These are phyloP conservation scores for Penicillium mononematosum DNA, from an alignment of 495 filamentous ascomycete species.

Conservation along the genomic window DNA sequence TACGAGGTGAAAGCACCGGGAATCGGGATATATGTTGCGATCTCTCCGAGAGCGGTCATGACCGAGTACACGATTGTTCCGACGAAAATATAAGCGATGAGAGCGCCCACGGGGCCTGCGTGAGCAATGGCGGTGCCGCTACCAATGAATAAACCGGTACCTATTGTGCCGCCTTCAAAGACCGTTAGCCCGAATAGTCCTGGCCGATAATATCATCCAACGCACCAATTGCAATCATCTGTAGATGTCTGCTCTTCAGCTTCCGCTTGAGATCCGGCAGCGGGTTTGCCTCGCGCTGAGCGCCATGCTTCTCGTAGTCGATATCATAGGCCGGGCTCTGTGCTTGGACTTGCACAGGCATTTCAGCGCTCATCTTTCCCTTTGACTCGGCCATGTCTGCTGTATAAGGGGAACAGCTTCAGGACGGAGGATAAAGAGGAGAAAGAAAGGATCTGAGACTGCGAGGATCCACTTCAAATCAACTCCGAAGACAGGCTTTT, in stretches of 20 bases:
- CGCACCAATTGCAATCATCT: conserved; percentile 71
- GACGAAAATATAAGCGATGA: conserved; percentile 67
- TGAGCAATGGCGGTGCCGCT: conserved; percentile 66
- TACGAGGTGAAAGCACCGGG: conserved; percentile 75
- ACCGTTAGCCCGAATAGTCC: conserved; percentile 38
- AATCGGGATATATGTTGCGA: conserved; percentile 75
- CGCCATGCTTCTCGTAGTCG: conserved; percentile 47
- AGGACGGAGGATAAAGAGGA: conserved; percentile 5
- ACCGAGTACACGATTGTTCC: conserved; percentile 61
- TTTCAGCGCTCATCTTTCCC: conserved; percentile 33
- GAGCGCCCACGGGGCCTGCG: conserved; percentile 65
- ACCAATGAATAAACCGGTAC: conserved; percentile 77
- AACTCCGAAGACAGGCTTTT: conserved; percentile 18
- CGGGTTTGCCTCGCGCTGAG: conserved; percentile 39
- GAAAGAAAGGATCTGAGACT: conserved; percentile 16
- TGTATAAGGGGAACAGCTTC: not conserved
- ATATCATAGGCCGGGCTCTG: conserved; percentile 25
- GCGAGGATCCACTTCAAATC: conserved; percentile 13
- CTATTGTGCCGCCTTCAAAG: conserved; percentile 72
- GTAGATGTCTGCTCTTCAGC: conserved; percentile 66
- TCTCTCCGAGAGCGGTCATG: conserved; percentile 62
- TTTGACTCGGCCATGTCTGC: conserved; percentile 32
- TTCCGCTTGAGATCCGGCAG: conserved; percentile 54
- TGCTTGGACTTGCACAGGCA: conserved; percentile 29
- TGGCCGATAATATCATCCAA: conserved; percentile 40